phyloP scores from a whole-genome alignment of 1,284 basidiomycete genomes.

The Moniliella sp. region DNA sequence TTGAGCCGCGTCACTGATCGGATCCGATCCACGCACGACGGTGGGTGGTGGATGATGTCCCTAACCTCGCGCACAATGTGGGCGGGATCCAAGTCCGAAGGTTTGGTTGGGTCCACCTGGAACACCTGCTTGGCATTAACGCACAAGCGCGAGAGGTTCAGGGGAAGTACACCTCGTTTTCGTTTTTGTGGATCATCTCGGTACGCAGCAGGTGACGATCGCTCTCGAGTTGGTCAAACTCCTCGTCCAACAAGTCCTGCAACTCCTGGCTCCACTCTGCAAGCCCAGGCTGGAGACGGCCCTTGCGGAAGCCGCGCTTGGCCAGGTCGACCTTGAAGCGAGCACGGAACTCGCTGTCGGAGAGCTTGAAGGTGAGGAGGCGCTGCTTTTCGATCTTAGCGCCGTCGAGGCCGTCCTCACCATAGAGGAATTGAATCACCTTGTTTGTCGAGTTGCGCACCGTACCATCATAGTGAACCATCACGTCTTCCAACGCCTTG shows the following conservation, averaged over 20 bases:
- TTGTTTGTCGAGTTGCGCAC: slow-evolving; percentile 60
- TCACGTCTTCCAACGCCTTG: slow-evolving; percentile 90
- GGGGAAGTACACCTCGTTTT: slow-evolving; percentile 44
- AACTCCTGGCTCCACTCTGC: slow-evolving; percentile 63
- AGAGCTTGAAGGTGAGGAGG: slow-evolving; percentile 67
- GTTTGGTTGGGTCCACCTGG: slow-evolving; percentile 79
- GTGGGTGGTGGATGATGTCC: slow-evolving; percentile 14
- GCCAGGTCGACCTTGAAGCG: slow-evolving; percentile 78
- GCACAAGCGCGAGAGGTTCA: slow-evolving; percentile 72
- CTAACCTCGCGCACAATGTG: slow-evolving; percentile 54
- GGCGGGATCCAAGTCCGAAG: slow-evolving; percentile 68
- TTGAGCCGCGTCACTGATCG: slow-evolving; percentile 53
- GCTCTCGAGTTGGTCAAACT: slow-evolving; percentile 53
- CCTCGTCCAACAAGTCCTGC: slow-evolving; percentile 74
- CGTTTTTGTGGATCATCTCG: slow-evolving; percentile 55
- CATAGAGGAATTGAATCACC: slow-evolving; percentile 84
- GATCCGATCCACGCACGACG: slow-evolving; percentile 56
- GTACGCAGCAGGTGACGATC: slow-evolving; percentile 57
- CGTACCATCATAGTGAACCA: slow-evolving; percentile 91
- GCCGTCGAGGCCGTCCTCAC: slow-evolving; percentile 96
- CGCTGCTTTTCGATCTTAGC: slow-evolving; percentile 88
- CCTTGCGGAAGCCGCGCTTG: slow-evolving; percentile 36
- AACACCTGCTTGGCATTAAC: slow-evolving; percentile 93
- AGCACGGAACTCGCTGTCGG: slow-evolving; percentile 62
- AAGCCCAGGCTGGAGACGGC: slow-evolving; percentile 75